Evolutionary conservation across 1,284 basidiomycete species (phyloP), one percentile per base, ranked within the genome.

Genomic region (Marasmius tenuissimus): DNA sequence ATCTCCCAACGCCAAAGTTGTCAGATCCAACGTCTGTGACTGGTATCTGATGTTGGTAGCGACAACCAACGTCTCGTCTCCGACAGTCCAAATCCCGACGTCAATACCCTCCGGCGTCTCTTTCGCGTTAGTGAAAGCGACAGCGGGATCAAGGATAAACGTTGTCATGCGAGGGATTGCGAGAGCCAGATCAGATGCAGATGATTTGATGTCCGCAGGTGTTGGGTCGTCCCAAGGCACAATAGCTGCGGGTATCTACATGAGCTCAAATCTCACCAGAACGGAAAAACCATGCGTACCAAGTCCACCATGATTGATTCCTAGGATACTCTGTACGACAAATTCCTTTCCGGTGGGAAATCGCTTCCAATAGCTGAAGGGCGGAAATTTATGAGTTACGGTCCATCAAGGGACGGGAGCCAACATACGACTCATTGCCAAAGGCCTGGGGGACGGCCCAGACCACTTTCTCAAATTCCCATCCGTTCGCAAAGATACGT

Each of bases 361-460:
- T 4, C 85, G 77, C 67, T 78, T 71, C 90, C 91, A 91, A 67
- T 89, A 91, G 16, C 87, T 89, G 62, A 33, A 27, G n/a, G 0
- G 40, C 20, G 11, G 40, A 6, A 6, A 10, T n/a, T 37, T 34
- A 54, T 22, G 64, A 47, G 61, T 38, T 57, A 51, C 51, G n/a
- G 51, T 20, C 10, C 49, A 14, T 34, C 11, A 45, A 27, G 37
- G 18, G 10, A 55, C 18, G 34, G 18, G 58, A 38, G 37, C 0
- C 57, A 0, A 74, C 86, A 70, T 55, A 90, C 86, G 79, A 76
- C 22, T 78, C 77, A 39, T 79, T 80, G 11, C 89, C 89, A 70
- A 92, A 92, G 0, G 82, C 91, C 71, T 92, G 91, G 0, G 90
- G 88, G 0, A 92, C 90, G 1, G 85, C 84, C 91, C 91, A 92